Conservation (phyloP, 2,329 filamentous ascomycete genomes). For the Leptographium galeiforme region DNA sequence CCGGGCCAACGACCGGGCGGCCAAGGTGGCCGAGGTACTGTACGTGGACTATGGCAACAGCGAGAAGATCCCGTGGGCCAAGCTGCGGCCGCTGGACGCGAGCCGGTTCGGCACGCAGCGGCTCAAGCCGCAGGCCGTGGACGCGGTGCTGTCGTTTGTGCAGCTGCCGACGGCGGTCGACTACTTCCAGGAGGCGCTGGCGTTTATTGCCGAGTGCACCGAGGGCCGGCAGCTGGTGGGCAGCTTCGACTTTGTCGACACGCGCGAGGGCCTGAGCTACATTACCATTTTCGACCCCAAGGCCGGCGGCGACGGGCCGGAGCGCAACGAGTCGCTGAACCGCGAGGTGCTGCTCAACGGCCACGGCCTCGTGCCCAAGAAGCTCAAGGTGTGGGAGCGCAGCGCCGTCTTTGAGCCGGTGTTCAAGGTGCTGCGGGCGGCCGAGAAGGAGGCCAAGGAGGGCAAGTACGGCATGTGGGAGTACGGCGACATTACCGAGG, state of each 20-base stretch:
- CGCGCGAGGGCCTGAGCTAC: slow-evolving; percentile 68
- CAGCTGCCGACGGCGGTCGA: slow-evolving; percentile 69
- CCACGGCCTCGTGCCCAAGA: slow-evolving; percentile 79
- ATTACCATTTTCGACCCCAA: slow-evolving; percentile 79
- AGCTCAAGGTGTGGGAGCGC: slow-evolving; percentile 84
- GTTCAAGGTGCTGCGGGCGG: slow-evolving; percentile 56
- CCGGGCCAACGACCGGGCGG: slow-evolving; percentile 81
- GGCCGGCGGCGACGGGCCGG: slow-evolving; percentile 35
- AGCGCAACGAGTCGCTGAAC: slow-evolving; percentile 70
- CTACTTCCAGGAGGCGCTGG: slow-evolving; percentile 70
- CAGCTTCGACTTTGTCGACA: slow-evolving; percentile 73
- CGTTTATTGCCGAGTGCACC: slow-evolving; percentile 61
- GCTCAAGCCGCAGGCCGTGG: slow-evolving; percentile 74
- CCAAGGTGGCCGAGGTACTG: slow-evolving; percentile 76
- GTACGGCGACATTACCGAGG: slow-evolving; percentile 92
- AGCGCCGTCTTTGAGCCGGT: slow-evolving; percentile 55
- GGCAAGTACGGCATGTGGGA: slow-evolving; percentile 88
- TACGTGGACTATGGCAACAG: slow-evolving; percentile 97
- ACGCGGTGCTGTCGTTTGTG: slow-evolving; percentile 76
- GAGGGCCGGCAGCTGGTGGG: slow-evolving; percentile 70
- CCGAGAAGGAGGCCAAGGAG: slow-evolving; percentile 67
- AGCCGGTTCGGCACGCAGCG: slow-evolving; percentile 67
- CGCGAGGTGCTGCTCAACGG: slow-evolving; percentile 74
- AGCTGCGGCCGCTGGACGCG: slow-evolving; percentile 67
- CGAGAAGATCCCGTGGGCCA: slow-evolving; percentile 74